Conservation (phyloP, 352 stramenopile genomes). For the Saprolegnia parasitica region DNA sequence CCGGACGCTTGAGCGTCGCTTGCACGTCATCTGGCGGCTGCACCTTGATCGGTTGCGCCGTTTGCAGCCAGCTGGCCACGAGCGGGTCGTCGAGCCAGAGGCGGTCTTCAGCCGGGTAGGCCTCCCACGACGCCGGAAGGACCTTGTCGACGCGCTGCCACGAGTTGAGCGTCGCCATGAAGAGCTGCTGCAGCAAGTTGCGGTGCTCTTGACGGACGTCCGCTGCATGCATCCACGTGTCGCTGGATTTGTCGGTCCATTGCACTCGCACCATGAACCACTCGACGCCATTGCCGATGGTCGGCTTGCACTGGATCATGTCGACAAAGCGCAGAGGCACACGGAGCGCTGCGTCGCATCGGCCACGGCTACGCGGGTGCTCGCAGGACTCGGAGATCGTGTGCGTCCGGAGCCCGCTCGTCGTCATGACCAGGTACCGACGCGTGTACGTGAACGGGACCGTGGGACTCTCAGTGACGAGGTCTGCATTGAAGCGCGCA, state of each 20-base stretch:
- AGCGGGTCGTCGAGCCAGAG: conserved; percentile 19
- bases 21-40: background rate
- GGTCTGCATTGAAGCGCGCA: background rate
- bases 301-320: conserved; percentile 17
- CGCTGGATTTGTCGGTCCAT: background rate
- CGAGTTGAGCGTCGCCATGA: conserved; percentile 14
- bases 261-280: conserved; percentile 16
- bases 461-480: conserved; percentile 15
- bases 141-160: conserved; percentile 5
- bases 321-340: conserved; percentile 15
- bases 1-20: background rate
- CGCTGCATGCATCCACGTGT: conserved; percentile 7
- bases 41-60: background rate
- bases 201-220: background rate
- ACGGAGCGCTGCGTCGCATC: background rate
- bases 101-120: conserved; percentile 7
- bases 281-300: background rate
- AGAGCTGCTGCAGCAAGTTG: conserved; percentile 21
- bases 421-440: conserved; percentile 26
- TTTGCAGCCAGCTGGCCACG: background rate
- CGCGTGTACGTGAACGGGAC: conserved; percentile 16
- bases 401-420: background rate
- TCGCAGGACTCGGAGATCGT: background rate
- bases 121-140: background rate
- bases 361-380: background rate